A percentile compares a stretch with the other conserved stretches of the same genome.
Conservation (phyloP, 2,329 filamentous ascomycete species). For the Mariannaea sp. region DNA sequence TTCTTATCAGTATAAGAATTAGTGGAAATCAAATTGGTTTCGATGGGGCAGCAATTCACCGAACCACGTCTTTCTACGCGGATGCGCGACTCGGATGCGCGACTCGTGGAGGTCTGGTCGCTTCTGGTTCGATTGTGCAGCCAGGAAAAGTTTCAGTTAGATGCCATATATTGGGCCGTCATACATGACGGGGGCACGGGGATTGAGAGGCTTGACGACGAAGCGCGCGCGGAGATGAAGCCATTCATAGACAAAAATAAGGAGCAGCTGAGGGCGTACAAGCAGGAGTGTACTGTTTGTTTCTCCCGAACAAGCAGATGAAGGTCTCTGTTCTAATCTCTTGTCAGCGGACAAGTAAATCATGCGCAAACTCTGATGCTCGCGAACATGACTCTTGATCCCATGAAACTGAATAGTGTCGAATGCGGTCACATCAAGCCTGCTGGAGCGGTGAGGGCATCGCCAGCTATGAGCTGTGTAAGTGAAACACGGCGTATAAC, state of each 20-base stretch:
- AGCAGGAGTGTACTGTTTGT: conserved; percentile 32
- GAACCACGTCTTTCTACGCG: conserved; percentile 7
- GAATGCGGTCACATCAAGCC: no score
- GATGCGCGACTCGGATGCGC: conserved; percentile 3
- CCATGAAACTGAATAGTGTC: no score
- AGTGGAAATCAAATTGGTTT: conserved; percentile 28
- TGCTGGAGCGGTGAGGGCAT: no score
- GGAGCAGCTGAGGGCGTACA: conserved; percentile 38
- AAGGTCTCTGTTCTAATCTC: neutral
- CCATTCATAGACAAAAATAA: conserved; percentile 37
- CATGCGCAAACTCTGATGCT: no score
- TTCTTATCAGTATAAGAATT: conserved; percentile 43
- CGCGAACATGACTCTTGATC: no score
- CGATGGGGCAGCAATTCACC: neutral
- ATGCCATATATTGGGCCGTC: conserved; percentile 41
- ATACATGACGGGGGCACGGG: conserved; percentile 31
- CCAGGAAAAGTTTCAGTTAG: conserved; percentile 43
- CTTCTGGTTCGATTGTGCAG: conserved; percentile 47
- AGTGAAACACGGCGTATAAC: no score
- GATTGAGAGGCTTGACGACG: conserved; percentile 34
- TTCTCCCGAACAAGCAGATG: neutral
- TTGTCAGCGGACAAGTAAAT: no score
- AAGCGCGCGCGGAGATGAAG: conserved; percentile 33
- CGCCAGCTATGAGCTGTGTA: no score
- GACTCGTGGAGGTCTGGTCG: conserved; percentile 31